Base-by-base conservation (phyloP, 2,329 filamentous ascomycete species). In the Orbilia blumenaviensis region DNA sequence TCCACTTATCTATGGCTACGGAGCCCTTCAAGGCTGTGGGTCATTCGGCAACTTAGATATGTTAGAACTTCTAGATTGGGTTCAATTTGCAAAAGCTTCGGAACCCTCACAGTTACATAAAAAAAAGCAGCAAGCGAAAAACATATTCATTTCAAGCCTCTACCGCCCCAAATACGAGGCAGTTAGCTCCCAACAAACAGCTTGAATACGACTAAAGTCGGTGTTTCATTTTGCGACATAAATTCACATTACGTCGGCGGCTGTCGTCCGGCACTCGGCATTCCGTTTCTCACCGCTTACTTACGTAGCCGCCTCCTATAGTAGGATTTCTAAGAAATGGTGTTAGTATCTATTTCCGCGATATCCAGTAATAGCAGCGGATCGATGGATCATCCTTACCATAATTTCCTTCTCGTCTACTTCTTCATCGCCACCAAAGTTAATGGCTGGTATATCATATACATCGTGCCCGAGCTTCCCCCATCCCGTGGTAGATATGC, bases 301-400 rank as follows among this genome's bases (percentile, higher is more conserved):
- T 56, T 56, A 46, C 58, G 66, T 56, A 71, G 21, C 36, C 66
- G 56, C 66, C 56, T 48, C 29, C 46, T 16, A 56, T 38, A 46
- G 8, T n/a, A 56, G 56, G 66, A 46, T 38, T 54, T 36, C 54
- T 63, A 56, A 18, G 23, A n/a, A 71, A 41, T 56, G 7, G 6
- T 21, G 52, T 56, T 32, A 38, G 52, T 25, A 38, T 38, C 32
- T 5, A 18, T 18, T 56, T 38, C 29, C 10, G 29, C n/a, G 4
- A 25, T 38, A 38, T 16, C 1, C 10, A 25, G 27, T 0, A 18
- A 23, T 4, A 29, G 1, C 2, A 10, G 34, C 34, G 18, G 8
- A 52, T 27, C 10, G 14, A 1, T 10, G 8, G 12, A 32, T 1
- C 2, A 21, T 54, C 32, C 52, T 4, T 56, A 56, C 32, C n/a